These are phyloP conservation scores for Camelina sativa DNA, from an alignment of 345 rosid genomes.

Conservation along the genomic window DNA sequence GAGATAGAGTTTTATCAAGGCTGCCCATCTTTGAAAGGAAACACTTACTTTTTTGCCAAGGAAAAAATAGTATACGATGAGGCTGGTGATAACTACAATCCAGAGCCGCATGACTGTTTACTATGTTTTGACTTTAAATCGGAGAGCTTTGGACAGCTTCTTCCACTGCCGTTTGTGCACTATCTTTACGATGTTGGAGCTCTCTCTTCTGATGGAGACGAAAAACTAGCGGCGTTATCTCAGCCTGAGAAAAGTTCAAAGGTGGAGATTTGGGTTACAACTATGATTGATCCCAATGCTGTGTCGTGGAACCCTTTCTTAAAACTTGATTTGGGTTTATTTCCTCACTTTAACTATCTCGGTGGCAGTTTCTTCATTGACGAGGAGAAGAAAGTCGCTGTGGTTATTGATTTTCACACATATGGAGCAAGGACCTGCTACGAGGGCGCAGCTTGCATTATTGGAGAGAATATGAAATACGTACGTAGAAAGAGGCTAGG, in stretches of 20 bases:
- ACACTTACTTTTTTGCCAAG: no score
- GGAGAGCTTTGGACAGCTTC: conserved; percentile 1
- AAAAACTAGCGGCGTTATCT: background rate
- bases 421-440: no score
- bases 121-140: background rate
- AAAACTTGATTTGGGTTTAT: background rate
- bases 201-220: background rate
- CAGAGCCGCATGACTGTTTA: background rate
- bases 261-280: conserved; percentile 6
- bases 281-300: background rate
- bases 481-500: background rate
- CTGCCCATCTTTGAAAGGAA: background rate
- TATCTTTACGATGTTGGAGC: background rate
- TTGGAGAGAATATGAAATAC: background rate
- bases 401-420: background rate
- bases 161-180: background rate
- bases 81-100: no score
- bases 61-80: no score
- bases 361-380: conserved; percentile 4
- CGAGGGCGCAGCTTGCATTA: background rate
- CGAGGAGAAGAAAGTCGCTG: background rate
- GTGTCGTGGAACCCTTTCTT: background rate
- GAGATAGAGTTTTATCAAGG: background rate
- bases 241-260: no score
- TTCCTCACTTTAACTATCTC: background rate